phyloP scores from a whole-genome alignment of 768 basidiomycete genomes.

The Pholiota microspora region DNA sequence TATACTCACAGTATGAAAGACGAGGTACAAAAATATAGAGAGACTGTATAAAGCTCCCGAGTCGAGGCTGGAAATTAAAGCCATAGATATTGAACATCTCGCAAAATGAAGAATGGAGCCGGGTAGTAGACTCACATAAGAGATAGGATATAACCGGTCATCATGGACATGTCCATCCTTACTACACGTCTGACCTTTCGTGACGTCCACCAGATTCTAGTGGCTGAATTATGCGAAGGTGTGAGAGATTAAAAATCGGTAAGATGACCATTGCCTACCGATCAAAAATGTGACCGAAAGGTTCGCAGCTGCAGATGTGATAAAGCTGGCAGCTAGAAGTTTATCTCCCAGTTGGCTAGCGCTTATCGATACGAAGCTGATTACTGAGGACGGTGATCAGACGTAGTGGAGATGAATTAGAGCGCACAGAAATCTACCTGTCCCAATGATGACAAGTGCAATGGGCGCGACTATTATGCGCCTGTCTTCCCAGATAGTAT shows the following conservation, averaged over 20 bases:
- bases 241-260: background rate
- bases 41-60: conserved; percentile 22
- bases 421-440: conserved; percentile 7
- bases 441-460: conserved; percentile 14
- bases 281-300: conserved; percentile 21
- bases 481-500: conserved; percentile 17
- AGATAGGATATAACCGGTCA: conserved; percentile 11
- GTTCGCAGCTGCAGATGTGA: conserved; percentile 21
- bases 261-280: conserved; percentile 9
- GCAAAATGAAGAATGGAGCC: background rate
- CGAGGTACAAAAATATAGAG: conserved; percentile 20
- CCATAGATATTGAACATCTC: background rate
- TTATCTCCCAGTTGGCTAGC: conserved; percentile 16
- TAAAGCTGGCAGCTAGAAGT: conserved; percentile 19
- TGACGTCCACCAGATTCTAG: conserved; percentile 19
- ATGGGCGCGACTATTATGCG: conserved; percentile 17
- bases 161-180: conserved; percentile 7
- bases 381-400: conserved; percentile 10
- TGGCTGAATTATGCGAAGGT: conserved; percentile 2
- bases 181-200: conserved; percentile 15
- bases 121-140: conserved; percentile 11
- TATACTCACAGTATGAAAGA: conserved; percentile 20
- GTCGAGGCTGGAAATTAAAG: conserved; percentile 16
- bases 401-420: background rate
- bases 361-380: conserved; percentile 16